A percentile compares a stretch with the other conserved stretches of the same genome.
phyloP scores from a whole-genome alignment of 257 asterid species.

The Solanum etuberosum region DNA sequence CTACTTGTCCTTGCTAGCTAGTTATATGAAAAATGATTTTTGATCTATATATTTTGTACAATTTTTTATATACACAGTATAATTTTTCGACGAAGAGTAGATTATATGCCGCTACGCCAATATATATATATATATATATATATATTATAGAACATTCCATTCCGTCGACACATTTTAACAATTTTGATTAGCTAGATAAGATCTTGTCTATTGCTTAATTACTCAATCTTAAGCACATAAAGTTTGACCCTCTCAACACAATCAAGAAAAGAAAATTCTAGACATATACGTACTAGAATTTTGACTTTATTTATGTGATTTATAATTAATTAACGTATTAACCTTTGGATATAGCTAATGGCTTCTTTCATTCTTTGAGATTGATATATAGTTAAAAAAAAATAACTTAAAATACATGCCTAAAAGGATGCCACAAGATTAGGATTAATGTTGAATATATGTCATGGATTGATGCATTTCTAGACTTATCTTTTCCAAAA shows the following conservation, averaged over 20 bases:
- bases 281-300: background rate
- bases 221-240: background rate
- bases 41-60: too few relatives aligned
- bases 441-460: constrained; percentile 1
- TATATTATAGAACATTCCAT: background rate
- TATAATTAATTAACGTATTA: background rate
- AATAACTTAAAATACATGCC: background rate
- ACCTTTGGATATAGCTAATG: constrained; percentile 14
- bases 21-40: too few relatives aligned
- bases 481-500: constrained; percentile 19
- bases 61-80: too few relatives aligned
- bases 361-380: constrained; percentile 19
- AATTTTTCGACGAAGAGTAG: accelerated
- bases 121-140: too few relatives aligned
- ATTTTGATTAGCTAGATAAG: background rate
- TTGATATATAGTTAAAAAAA: background rate
- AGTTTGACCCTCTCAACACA: background rate
- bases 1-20: background rate
- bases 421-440: constrained; percentile 12
- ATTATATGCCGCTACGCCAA: too few relatives aligned
- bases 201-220: background rate
- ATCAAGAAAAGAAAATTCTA: background rate
- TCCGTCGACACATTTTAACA: background rate
- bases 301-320: background rate
- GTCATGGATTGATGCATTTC: constrained; percentile 29